These are phyloP conservation scores for Apiotrichum montevideense DNA, from an alignment of 1,284 basidiomycete genomes.

Conservation along the genomic window DNA sequence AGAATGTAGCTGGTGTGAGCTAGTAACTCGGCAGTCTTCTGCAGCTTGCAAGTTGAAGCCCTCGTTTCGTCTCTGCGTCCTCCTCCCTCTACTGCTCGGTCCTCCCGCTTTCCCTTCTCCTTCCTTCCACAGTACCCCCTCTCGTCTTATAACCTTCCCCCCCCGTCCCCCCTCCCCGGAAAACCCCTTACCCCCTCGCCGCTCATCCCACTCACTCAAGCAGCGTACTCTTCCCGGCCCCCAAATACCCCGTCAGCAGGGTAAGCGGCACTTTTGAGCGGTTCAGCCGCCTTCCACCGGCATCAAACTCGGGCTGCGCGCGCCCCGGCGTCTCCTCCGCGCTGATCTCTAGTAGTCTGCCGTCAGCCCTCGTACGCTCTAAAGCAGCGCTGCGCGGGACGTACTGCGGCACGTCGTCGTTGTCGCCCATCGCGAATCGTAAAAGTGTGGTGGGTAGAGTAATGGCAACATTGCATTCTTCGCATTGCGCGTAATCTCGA, in stretches of 20 bases:
- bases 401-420: conserved; percentile 15
- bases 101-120: no score
- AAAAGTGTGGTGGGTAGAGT: neutral
- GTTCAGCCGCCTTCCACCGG: conserved; percentile 14
- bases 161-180: neutral
- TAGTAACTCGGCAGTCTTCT: no score
- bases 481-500: no score
- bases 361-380: no score
- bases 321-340: neutral
- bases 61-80: no score
- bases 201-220: conserved; percentile 48
- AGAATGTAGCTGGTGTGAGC: conserved; percentile 59
- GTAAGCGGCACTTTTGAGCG: conserved; percentile 66
- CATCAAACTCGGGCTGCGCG: neutral
- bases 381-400: no score
- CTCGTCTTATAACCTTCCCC: no score
- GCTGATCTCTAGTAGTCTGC: conserved; percentile 6
- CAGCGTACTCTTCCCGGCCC: conserved; percentile 78
- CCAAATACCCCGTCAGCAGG: conserved; percentile 84
- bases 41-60: no score
- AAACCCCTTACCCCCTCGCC: no score
- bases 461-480: no score
- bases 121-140: no score
- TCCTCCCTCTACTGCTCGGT: no score
- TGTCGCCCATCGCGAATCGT: neutral